These are phyloP conservation scores for Beauveria pseudobassiana DNA, from an alignment of 2,329 filamentous ascomycete genomes.

Conservation along the genomic window DNA sequence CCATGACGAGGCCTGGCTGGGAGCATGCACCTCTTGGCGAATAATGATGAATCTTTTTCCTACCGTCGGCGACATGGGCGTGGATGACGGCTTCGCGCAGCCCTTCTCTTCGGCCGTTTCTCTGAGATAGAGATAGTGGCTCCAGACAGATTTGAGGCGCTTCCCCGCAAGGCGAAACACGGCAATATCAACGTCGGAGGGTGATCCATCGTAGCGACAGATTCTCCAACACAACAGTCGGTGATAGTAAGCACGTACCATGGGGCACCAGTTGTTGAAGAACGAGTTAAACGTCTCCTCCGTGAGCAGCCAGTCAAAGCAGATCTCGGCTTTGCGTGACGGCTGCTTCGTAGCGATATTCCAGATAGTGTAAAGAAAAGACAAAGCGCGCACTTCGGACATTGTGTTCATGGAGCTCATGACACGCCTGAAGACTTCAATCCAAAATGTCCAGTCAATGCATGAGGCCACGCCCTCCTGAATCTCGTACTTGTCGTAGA, in stretches of 20 bases:
- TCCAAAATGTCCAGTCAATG: slow-evolving; percentile 79
- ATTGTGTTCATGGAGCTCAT: slow-evolving; percentile 79
- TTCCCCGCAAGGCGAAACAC: slow-evolving; percentile 59
- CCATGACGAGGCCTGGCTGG: slow-evolving; percentile 40
- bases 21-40: slow-evolving; percentile 57
- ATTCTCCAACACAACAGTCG: slow-evolving; percentile 84
- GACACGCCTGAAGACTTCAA: slow-evolving; percentile 71
- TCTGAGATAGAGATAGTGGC: slow-evolving; percentile 70
- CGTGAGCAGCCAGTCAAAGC: slow-evolving; percentile 66
- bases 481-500: slow-evolving; percentile 44
- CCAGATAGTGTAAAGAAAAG: slow-evolving; percentile 78
- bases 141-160: slow-evolving; percentile 66
- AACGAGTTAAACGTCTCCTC: slow-evolving; percentile 69
- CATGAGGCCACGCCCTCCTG: slow-evolving; percentile 34
- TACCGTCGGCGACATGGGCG: slow-evolving; percentile 77
- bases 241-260: slow-evolving; percentile 91
- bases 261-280: slow-evolving; percentile 92
- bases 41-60: slow-evolving; percentile 84
- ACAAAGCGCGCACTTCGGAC: slow-evolving; percentile 78
- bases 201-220: slow-evolving; percentile 64
- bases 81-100: slow-evolving; percentile 59
- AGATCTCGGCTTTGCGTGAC: slow-evolving; percentile 61
- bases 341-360: slow-evolving; percentile 59
- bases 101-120: slow-evolving; percentile 53
- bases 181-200: slow-evolving; percentile 60